These are phyloP conservation scores for Trichoderma brevicompactum DNA, from an alignment of 2,329 filamentous ascomycete species.

Conservation along the genomic window DNA sequence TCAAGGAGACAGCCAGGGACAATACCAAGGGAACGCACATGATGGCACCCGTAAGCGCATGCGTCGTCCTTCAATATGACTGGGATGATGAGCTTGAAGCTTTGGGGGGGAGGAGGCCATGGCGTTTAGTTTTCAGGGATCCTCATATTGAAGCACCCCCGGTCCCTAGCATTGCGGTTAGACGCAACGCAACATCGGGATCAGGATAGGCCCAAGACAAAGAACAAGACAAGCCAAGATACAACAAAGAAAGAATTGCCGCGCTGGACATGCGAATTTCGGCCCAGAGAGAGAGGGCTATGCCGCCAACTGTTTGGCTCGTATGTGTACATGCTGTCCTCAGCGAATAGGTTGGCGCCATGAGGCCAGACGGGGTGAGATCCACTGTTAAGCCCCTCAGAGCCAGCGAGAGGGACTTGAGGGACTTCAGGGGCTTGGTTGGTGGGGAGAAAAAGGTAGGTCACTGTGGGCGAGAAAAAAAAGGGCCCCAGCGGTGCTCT, in stretches of 20 bases:
- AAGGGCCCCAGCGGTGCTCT: neutral
- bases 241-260: too few species aligned
- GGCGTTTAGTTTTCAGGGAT: slow-evolving; percentile 28
- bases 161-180: neutral
- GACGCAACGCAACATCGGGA: neutral
- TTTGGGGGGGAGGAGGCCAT: slow-evolving; percentile 5
- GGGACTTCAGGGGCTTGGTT: slow-evolving; percentile 10
- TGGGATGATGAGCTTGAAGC: neutral
- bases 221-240: neutral
- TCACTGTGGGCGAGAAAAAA: slow-evolving; percentile 5
- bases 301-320: neutral
- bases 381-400: neutral
- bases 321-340: neutral
- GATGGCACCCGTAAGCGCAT: neutral
- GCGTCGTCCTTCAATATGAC: slow-evolving; percentile 7
- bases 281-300: neutral
- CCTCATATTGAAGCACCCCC: slow-evolving; percentile 11
- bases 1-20: slow-evolving; percentile 2
- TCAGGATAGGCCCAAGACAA: neutral
- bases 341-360: neutral
- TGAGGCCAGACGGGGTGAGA: too few species aligned
- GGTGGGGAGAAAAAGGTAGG: neutral
- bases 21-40: neutral
- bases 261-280: neutral
- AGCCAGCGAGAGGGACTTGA: neutral